Conservation (phyloP, 805 yeast genomes). For the Monosporozyma aerobia region DNA sequence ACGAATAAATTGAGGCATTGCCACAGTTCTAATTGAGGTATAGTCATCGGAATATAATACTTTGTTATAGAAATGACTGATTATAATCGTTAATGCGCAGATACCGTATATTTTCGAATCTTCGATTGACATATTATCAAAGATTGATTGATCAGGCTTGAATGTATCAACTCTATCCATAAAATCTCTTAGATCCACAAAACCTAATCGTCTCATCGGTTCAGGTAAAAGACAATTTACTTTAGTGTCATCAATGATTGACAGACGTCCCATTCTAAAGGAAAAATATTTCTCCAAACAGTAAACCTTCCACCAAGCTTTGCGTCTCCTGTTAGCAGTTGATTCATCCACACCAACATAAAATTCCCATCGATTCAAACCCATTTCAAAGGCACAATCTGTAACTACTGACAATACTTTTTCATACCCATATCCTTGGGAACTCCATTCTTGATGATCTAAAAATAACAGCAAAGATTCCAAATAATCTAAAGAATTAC, state of each 20-base stretch:
- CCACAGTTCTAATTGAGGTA: slow-evolving; percentile 19
- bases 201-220: slow-evolving; percentile 19
- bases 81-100: slow-evolving; percentile 11
- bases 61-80: slow-evolving; percentile 14
- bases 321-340: slow-evolving; percentile 21
- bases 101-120: slow-evolving; percentile 14
- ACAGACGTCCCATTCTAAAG: slow-evolving; percentile 14
- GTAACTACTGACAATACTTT: slow-evolving; percentile 18
- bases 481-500: slow-evolving; percentile 12
- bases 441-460: slow-evolving; percentile 21
- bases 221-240: slow-evolving; percentile 21
- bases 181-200: slow-evolving; percentile 14
- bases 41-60: slow-evolving; percentile 19
- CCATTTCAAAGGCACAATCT: slow-evolving; percentile 18
- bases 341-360: slow-evolving; percentile 25
- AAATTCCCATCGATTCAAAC: slow-evolving; percentile 27
- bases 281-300: slow-evolving; percentile 14
- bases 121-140: slow-evolving; percentile 10
- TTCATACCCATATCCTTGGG: slow-evolving; percentile 17
- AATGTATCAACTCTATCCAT: slow-evolving; percentile 3
- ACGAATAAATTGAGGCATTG: slow-evolving; percentile 15
- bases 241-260: slow-evolving; percentile 16
- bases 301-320: slow-evolving; percentile 26
- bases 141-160: not conserved
- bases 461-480: slow-evolving; percentile 19